Percentiles rank a stretch among this genome's conserved stretches.
phyloP scores from a whole-genome alignment of 345 rosid species.

The Pistacia atlantica region DNA sequence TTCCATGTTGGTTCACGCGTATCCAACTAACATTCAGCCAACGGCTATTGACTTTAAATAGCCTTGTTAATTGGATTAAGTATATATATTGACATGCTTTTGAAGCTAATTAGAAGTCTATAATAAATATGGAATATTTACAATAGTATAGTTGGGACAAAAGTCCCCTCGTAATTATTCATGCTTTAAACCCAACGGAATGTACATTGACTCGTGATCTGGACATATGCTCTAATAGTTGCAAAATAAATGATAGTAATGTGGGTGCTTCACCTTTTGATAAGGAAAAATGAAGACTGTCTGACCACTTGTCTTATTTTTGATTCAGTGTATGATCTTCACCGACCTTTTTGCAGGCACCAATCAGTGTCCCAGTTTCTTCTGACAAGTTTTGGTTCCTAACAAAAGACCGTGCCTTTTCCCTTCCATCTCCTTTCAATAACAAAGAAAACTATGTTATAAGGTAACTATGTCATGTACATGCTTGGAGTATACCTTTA shows the following conservation, averaged over 20 bases:
- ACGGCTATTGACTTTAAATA: no score
- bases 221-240: background rate
- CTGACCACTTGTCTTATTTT: slow-evolving; percentile 4
- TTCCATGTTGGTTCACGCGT: no score
- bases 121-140: background rate
- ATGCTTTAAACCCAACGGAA: background rate
- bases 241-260: background rate
- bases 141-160: background rate
- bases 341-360: slow-evolving; percentile 57
- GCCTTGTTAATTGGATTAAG: background rate
- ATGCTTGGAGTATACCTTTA: slow-evolving; percentile 8
- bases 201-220: background rate
- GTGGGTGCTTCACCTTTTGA: background rate
- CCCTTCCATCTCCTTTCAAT: slow-evolving; percentile 90
- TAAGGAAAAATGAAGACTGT: background rate
- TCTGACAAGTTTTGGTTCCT: slow-evolving; percentile 90
- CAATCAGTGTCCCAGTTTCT: slow-evolving; percentile 71
- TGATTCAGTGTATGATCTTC: slow-evolving; percentile 10
- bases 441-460: slow-evolving; percentile 89
- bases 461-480: slow-evolving; percentile 48
- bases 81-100: background rate
- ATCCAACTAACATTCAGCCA: no score
- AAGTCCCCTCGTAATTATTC: background rate
- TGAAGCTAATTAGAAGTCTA: background rate
- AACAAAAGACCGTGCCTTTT: slow-evolving; percentile 68